Evolutionary conservation across 1,139 yeast species (phyloP).

Genomic region (Saccharomyces hybrid): DNA sequence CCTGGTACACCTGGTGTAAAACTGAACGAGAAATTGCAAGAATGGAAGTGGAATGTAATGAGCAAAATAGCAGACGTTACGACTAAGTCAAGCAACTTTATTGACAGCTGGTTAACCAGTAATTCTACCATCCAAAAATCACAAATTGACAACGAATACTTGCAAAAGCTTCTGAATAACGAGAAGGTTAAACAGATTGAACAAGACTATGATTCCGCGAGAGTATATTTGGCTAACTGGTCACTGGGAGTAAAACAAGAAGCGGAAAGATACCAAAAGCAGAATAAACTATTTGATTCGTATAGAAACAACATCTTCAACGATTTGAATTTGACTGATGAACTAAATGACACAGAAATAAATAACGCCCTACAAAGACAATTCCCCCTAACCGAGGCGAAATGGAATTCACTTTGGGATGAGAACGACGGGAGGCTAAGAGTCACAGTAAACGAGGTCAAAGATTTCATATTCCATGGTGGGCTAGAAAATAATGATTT

Average conservation of each 20-base stretch:
- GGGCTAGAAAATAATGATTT: slow-evolving; percentile 54
- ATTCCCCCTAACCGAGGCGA: slow-evolving; percentile 44
- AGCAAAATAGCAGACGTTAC: slow-evolving; percentile 81
- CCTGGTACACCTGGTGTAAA: background rate
- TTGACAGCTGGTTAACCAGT: slow-evolving; percentile 19
- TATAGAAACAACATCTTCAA: slow-evolving; percentile 48
- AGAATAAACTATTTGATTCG: slow-evolving; percentile 51
- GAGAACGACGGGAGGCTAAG: slow-evolving; percentile 56
- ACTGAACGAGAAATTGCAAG: slow-evolving; percentile 39
- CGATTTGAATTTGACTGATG: slow-evolving; percentile 34
- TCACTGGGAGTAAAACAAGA: slow-evolving; percentile 92
- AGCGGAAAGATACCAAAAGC: slow-evolving; percentile 64
- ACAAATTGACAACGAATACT: slow-evolving; percentile 30
- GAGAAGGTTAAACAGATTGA: slow-evolving; percentile 78
- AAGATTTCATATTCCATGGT: slow-evolving; percentile 81
- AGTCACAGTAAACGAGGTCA: slow-evolving; percentile 68
- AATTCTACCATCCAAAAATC: slow-evolving; percentile 28
- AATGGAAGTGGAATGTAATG: slow-evolving; percentile 78
- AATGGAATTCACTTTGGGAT: slow-evolving; percentile 85
- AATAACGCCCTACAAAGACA: slow-evolving; percentile 40
- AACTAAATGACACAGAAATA: slow-evolving; percentile 32
- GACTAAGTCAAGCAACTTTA: slow-evolving; percentile 42
- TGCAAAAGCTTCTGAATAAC: slow-evolving; percentile 56
- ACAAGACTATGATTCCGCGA: slow-evolving; percentile 87
- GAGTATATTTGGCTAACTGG: slow-evolving; percentile 92